These are phyloP conservation scores for Melanomma pulvis-pyrius DNA, from an alignment of 495 filamentous ascomycete species.

Conservation along the genomic window DNA sequence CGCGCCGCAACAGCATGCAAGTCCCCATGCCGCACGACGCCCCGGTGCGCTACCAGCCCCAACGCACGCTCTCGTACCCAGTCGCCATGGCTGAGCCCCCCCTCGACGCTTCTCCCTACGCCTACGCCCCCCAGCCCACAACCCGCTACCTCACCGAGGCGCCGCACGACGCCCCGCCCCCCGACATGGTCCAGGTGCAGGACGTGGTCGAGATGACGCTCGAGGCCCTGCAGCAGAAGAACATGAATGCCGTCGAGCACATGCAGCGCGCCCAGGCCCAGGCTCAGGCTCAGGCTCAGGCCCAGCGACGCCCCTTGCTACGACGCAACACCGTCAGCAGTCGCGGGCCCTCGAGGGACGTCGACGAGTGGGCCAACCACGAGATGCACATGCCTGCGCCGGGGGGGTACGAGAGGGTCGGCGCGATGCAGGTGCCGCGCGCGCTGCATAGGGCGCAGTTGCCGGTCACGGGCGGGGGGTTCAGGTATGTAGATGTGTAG, in stretches of 20 bases:
- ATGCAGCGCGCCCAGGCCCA: neutral
- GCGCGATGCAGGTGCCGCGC: neutral
- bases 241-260: neutral
- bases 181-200: neutral
- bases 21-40: neutral
- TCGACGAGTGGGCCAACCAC: neutral
- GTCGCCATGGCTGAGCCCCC: neutral
- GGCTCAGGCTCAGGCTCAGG: no score
- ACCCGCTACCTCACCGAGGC: neutral
- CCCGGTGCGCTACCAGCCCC: conserved; percentile 1
- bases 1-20: conserved; percentile 10
- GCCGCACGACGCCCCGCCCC: neutral
- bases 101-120: neutral
- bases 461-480: no score
- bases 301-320: neutral
- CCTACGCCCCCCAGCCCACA: neutral
- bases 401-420: no score
- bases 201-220: neutral
- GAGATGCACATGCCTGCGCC: no score
- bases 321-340: neutral
- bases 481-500: no score
- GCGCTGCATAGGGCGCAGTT: no score
- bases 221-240: neutral
- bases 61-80: conserved; percentile 1
- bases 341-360: neutral